Conservation (phyloP, 2,329 filamentous ascomycete genomes). For the Cyphellophora attinorum region DNA sequence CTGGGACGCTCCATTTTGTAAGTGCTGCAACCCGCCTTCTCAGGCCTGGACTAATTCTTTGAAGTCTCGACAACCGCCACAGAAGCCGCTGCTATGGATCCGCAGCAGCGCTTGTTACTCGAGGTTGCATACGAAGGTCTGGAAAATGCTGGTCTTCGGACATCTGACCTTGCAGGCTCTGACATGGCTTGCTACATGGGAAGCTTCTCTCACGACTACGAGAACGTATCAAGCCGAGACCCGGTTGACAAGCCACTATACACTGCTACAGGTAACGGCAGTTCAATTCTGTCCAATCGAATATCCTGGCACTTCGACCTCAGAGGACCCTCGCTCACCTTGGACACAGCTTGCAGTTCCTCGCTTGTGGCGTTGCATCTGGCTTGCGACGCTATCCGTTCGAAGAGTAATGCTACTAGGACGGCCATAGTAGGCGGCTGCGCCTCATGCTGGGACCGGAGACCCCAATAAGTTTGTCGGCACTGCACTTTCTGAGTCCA, state of each 20-base stretch:
- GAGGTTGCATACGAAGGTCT: conserved; percentile 19
- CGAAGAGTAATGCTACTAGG: conserved; percentile 11
- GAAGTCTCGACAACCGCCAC: conserved; percentile 13
- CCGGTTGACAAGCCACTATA: conserved; percentile 11
- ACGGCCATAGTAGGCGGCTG: no score
- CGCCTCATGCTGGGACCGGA: conserved; percentile 8
- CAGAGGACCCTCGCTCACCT: conserved; percentile 18
- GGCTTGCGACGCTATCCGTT: conserved; percentile 21
- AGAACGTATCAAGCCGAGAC: conserved; percentile 22
- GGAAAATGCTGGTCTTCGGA: conserved; percentile 11
- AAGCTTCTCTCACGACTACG: conserved; percentile 11
- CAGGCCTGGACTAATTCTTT: no score
- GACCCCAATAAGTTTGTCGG: no score
- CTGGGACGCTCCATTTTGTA: conserved; percentile 23
- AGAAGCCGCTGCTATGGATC: conserved; percentile 20
- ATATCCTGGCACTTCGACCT: conserved; percentile 22
- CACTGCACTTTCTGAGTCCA: conserved; percentile 14
- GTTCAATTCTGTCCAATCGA: conserved; percentile 20
- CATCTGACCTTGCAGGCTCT: conserved; percentile 9
- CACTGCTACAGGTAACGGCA: conserved; percentile 15
- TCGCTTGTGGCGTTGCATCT: conserved; percentile 21
- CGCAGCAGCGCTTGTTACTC: conserved; percentile 18
- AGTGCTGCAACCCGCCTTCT: no score
- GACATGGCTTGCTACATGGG: conserved; percentile 12
- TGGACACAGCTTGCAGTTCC: conserved; percentile 22